A percentile compares a stretch with the other conserved stretches of the same genome.
phyloP scores from a whole-genome alignment of 441 rosid genomes.

The Aleurites moluccanus region DNA sequence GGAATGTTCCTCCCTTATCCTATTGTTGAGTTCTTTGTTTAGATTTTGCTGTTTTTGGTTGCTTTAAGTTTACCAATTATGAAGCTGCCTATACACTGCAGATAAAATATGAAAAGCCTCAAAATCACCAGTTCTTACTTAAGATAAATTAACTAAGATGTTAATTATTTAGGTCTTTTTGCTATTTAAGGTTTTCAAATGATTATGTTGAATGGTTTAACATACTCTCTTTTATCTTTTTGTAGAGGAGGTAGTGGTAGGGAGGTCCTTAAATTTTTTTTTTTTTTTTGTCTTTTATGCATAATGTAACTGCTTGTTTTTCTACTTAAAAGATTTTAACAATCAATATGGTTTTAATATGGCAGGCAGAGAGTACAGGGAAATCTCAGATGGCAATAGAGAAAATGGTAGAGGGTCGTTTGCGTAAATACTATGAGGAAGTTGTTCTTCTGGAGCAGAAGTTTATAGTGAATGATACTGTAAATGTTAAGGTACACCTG shows the following conservation, averaged over 20 bases:
- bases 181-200: not conserved
- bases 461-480: slow-evolving; percentile 62
- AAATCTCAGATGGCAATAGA: slow-evolving; percentile 78
- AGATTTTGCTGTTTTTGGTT: not conserved
- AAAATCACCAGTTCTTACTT: not conserved
- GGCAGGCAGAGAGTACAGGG: slow-evolving; percentile 88
- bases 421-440: slow-evolving; percentile 90
- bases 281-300: not conserved
- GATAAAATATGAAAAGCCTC: not conserved
- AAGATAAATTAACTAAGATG: not conserved
- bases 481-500: slow-evolving; percentile 60
- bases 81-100: not conserved
- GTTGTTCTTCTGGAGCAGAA: slow-evolving; percentile 90
- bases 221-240: not conserved
- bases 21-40: not conserved
- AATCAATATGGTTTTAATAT: slow-evolving; percentile 25
- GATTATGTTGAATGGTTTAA: not conserved
- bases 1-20: not conserved
- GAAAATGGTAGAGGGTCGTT: slow-evolving; percentile 94
- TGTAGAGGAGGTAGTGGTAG: not conserved
- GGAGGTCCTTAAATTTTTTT: not conserved
- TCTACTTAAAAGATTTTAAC: not conserved
- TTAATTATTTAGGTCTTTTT: not conserved
- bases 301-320: not conserved
- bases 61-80: slow-evolving; percentile 3